Conservation (phyloP, 306 rosid genomes). For the Prunus davidiana region DNA sequence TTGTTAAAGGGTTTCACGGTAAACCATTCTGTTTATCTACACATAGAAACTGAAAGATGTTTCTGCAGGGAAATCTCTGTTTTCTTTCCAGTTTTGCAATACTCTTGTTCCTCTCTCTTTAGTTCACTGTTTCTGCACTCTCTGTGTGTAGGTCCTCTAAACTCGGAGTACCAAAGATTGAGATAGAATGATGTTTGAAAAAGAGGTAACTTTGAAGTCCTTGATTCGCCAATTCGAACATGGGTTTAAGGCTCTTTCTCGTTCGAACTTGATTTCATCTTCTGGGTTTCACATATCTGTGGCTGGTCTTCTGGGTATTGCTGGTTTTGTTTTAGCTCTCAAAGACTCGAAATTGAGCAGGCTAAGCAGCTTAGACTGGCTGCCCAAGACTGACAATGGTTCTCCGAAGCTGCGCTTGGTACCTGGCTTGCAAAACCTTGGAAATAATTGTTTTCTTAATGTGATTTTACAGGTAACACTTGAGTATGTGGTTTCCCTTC, state of each 20-base stretch:
- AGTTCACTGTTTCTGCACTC: neutral
- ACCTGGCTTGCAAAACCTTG: slow-evolving; percentile 81
- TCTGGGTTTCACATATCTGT: slow-evolving; percentile 33
- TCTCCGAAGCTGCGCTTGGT: slow-evolving; percentile 29
- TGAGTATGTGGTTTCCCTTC: neutral
- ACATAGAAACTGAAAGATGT: neutral
- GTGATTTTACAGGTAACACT: slow-evolving; percentile 76
- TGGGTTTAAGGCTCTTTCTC: slow-evolving; percentile 25
- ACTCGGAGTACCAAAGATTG: neutral
- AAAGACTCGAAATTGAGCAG: slow-evolving; percentile 36
- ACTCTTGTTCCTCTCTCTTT: neutral
- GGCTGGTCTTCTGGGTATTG: slow-evolving; percentile 44
- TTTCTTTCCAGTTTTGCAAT: neutral
- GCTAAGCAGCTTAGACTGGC: slow-evolving; percentile 38
- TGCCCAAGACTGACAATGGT: slow-evolving; percentile 5
- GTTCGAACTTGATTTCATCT: slow-evolving; percentile 25
- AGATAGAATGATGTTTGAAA: slow-evolving; percentile 27
- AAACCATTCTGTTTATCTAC: neutral
- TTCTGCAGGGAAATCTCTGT: neutral
- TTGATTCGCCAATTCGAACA: slow-evolving; percentile 29
- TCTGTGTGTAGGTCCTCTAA: neutral
- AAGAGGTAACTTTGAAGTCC: slow-evolving; percentile 18
- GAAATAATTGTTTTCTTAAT: slow-evolving; percentile 79
- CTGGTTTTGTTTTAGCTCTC: slow-evolving; percentile 45
- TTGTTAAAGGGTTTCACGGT: neutral